Conservation (phyloP, 1,139 yeast species). For the Pichia sp. region DNA sequence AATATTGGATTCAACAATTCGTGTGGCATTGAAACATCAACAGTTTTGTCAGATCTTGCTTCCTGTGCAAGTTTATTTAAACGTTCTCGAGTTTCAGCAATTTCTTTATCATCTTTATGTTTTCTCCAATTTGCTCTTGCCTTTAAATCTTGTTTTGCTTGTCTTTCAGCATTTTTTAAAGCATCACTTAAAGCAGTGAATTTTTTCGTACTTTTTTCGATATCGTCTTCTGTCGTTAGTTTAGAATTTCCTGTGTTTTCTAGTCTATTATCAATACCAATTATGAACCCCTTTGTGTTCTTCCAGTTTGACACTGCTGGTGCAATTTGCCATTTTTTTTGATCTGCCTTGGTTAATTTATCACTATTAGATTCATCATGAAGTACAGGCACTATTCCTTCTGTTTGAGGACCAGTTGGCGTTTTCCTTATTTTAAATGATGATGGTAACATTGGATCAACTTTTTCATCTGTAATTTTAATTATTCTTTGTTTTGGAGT, state of each 20-base stretch:
- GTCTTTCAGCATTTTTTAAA: constrained; percentile 63
- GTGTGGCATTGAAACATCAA: constrained; percentile 5
- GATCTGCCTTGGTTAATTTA: constrained; percentile 68
- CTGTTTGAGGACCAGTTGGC: constrained; percentile 59
- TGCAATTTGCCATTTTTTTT: constrained; percentile 81
- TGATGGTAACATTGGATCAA: constrained; percentile 87
- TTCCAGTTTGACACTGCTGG: constrained; percentile 95
- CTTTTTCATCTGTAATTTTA: constrained; percentile 52
- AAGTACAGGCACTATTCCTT: constrained; percentile 42
- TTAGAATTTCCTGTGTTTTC: constrained; percentile 32
- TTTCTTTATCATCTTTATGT: constrained; percentile 49
- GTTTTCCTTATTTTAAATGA: constrained; percentile 64
- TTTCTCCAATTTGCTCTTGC: constrained; percentile 52
- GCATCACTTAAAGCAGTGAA: constrained; percentile 66
- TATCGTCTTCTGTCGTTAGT: constrained; percentile 30
- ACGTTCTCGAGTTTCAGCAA: constrained; percentile 53
- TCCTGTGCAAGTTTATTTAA: constrained; percentile 52
- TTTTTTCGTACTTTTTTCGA: constrained; percentile 47
- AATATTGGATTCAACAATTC: background rate
- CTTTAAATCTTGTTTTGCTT: constrained; percentile 66
- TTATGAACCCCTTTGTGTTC: constrained; percentile 85
- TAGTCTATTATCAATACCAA: constrained; percentile 71
- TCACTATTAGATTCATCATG: constrained; percentile 27
- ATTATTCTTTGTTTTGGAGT: constrained; percentile 38
- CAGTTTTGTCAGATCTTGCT: constrained; percentile 33